Base-by-base conservation (phyloP, 139 green algal species). In the Coelastrella sp. region DNA sequence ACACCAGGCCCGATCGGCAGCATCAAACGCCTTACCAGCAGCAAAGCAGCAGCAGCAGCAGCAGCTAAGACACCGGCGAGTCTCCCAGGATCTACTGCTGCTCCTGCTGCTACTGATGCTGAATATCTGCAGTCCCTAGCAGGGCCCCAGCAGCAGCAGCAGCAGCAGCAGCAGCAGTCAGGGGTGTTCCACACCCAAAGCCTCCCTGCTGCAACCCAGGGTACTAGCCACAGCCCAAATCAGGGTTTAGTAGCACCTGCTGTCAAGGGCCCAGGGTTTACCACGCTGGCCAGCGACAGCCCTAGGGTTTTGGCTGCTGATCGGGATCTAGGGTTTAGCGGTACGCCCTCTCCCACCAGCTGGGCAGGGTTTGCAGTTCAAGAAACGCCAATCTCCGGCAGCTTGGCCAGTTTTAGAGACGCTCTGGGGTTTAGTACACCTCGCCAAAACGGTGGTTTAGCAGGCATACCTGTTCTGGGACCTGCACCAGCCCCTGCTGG, bases 101-200 rank as follows among this genome's bases (percentile, higher is more conserved):
- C 65, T 22, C 65, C 32, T 66, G 66, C 6, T 7, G 47, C 11
- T n/a, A 78, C 32, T 54, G 86, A 78, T 56, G 86, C 76, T 56
- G 86, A 83, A 32, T 91, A 87, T 19, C 20, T 86, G 5, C 75
- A 86, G 20, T 14, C 16, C 75, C 86, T 71, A 57, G 58, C 75
- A 11, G 14, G 60, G 4, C 77, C 83, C 5, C 74, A 83, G 85
- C 74, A 84, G 4, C 77, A 90, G n/a, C 73, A 83, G 85, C 73
- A 84, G 58, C 85, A 90, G 85, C 85, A 83, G 57, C 57, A 83
- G 85, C 73, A 83, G 85, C 57, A 80, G 23, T 22, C 4, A 5
- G 81, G 8, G 7, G 11, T 87, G 7, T 87, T 87, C 32, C 81
- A 87, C 10, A 78, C 58, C 3, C 75, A 90, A 17, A 68, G 56